phyloP scores from a whole-genome alignment of 768 basidiomycete genomes.

The Lactarius hengduanensis region DNA sequence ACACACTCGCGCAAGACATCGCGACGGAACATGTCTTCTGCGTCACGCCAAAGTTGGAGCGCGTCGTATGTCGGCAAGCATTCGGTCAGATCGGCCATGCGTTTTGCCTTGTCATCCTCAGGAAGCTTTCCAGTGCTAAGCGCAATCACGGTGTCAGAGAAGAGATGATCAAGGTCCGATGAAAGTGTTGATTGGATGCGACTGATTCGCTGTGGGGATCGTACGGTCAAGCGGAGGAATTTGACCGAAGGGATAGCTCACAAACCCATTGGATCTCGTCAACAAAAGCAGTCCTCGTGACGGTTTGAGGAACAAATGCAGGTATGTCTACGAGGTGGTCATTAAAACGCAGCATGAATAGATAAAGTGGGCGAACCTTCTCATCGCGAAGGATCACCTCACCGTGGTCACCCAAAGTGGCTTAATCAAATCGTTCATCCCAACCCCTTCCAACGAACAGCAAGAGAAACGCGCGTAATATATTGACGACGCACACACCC shows the following conservation, averaged over 20 bases:
- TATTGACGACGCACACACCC: too few relatives aligned
- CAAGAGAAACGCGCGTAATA: too few relatives aligned
- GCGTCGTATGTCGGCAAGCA: constrained; percentile 78
- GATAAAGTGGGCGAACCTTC: constrained; percentile 52
- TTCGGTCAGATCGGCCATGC: constrained; percentile 66
- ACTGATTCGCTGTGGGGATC: constrained; percentile 64
- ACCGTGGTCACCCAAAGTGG: too few relatives aligned
- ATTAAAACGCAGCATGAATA: constrained; percentile 17
- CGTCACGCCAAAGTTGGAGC: constrained; percentile 79
- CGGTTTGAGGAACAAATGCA: constrained; percentile 79
- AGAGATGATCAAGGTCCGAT: constrained; percentile 82
- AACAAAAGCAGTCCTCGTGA: constrained; percentile 71
- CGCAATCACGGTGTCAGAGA: constrained; percentile 56
- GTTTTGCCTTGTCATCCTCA: constrained; percentile 65
- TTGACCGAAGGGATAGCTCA: constrained; percentile 30
- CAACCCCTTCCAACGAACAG: too few relatives aligned
- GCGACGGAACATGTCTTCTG: constrained; percentile 79
- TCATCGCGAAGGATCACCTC: constrained; percentile 92
- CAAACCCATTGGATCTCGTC: constrained; percentile 83
- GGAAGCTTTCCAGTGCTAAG: constrained; percentile 50
- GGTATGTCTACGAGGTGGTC: constrained; percentile 54
- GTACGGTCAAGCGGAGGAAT: constrained; percentile 24
- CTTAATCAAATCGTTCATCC: too few relatives aligned
- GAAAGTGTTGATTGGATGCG: constrained; percentile 82
- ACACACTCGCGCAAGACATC: constrained; percentile 75